These are phyloP conservation scores for Vigna unguiculata DNA, from an alignment of 306 rosid genomes.

Conservation along the genomic window DNA sequence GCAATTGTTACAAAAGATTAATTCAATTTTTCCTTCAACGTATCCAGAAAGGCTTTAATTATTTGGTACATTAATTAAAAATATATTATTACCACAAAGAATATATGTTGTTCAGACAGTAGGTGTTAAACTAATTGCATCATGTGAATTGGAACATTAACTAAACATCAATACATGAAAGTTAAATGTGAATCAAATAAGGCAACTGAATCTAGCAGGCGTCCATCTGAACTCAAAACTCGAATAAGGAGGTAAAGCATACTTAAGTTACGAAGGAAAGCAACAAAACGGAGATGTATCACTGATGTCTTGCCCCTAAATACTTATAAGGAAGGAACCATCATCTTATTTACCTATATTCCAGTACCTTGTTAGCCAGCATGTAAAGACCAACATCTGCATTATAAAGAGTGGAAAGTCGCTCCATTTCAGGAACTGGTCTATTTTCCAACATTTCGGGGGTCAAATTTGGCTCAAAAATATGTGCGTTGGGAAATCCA, in stretches of 20 bases:
- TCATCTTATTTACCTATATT: constrained; percentile 41
- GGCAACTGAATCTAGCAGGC: constrained; percentile 29
- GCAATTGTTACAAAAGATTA: constrained; percentile 6
- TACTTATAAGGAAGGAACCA: constrained; percentile 38
- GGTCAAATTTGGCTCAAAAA: constrained; percentile 79
- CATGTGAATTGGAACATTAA: background rate
- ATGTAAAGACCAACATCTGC: constrained; percentile 99
- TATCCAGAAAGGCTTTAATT: constrained; percentile 9
- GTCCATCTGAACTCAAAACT: constrained; percentile 34
- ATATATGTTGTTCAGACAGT: background rate
- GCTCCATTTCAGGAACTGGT: constrained; percentile 88
- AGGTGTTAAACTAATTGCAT: background rate
- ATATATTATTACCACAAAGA: background rate
- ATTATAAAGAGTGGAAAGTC: constrained; percentile 94
- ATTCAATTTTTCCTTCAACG: constrained; percentile 28
- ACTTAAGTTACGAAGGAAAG: constrained; percentile 19
- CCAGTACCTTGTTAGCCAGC: constrained; percentile 98
- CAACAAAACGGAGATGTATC: background rate
- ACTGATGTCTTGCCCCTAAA: constrained; percentile 5
- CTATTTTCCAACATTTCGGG: constrained; percentile 62
- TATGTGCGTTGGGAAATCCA: constrained; percentile 83
- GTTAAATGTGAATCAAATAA: constrained; percentile 10
- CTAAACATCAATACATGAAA: background rate
- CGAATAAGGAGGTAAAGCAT: constrained; percentile 31
- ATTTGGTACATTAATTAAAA: constrained; percentile 8